A percentile compares a stretch with the other conserved stretches of the same genome.
phyloP scores from a whole-genome alignment of 768 basidiomycete genomes.

The Collybiopsis luxurians region DNA sequence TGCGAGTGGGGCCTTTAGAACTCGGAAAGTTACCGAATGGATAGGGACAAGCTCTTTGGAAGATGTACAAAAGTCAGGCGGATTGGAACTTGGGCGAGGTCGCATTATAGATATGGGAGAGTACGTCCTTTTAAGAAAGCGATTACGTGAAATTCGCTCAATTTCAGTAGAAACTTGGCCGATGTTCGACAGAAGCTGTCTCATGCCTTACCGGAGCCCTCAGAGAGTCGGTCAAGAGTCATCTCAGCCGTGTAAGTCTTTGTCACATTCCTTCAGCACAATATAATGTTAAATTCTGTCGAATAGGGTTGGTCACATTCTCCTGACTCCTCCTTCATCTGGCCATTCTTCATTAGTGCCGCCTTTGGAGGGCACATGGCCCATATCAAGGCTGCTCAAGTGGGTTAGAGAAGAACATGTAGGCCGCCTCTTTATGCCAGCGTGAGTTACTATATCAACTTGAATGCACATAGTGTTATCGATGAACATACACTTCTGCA shows the following conservation, averaged over 20 bases:
- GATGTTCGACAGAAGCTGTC: slow-evolving; percentile 7
- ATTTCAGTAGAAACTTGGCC: slow-evolving; percentile 6
- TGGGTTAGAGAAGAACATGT: slow-evolving; percentile 17
- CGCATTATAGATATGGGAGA: slow-evolving; percentile 29
- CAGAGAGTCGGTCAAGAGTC: slow-evolving; percentile 2
- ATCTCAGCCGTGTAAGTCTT: slow-evolving; percentile 41
- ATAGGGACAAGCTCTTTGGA: slow-evolving; percentile 35
- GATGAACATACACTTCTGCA: slow-evolving; percentile 22
- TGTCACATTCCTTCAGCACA: not conserved
- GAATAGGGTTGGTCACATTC: slow-evolving; percentile 56
- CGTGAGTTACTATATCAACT: slow-evolving; percentile 8
- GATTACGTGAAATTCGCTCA: not conserved
- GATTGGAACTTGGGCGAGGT: slow-evolving; percentile 32
- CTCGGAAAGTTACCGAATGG: slow-evolving; percentile 65
- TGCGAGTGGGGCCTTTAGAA: slow-evolving; percentile 47
- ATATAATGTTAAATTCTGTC: slow-evolving; percentile 7
- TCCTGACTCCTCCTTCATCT: slow-evolving; percentile 38
- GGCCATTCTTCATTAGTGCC: slow-evolving; percentile 39
- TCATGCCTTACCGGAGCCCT: not conserved
- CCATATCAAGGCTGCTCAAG: slow-evolving; percentile 37
- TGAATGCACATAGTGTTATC: not conserved
- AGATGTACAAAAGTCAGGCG: slow-evolving; percentile 32
- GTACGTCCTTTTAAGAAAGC: slow-evolving; percentile 24
- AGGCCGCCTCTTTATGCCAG: slow-evolving; percentile 13
- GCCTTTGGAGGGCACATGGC: slow-evolving; percentile 41